These are phyloP conservation scores for Botrytis fabae DNA, from an alignment of 2,329 filamentous ascomycete species.

Conservation along the genomic window DNA sequence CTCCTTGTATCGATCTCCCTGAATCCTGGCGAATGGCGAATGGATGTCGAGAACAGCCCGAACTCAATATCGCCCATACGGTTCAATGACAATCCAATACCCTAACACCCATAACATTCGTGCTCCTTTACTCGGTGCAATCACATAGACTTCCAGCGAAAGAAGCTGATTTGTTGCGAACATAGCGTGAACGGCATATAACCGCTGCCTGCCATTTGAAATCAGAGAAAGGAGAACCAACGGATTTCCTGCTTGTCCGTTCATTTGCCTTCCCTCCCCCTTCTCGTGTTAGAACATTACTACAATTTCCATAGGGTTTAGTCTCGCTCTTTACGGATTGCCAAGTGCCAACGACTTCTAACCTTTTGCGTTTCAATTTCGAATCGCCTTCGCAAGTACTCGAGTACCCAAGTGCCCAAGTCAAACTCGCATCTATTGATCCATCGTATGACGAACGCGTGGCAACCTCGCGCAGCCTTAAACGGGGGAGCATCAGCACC, in stretches of 20 bases:
- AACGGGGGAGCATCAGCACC: slow-evolving; percentile 1
- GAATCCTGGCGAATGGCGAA: neutral
- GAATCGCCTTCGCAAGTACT: neutral
- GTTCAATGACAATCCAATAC: no score
- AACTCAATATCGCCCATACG: neutral
- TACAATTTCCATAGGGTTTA: slow-evolving; percentile 11
- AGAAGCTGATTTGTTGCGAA: neutral
- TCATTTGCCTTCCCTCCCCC: neutral
- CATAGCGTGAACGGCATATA: neutral
- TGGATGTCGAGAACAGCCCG: neutral
- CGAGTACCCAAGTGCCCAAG: neutral
- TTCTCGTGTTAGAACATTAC: neutral
- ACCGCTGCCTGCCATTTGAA: neutral
- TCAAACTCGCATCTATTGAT: neutral
- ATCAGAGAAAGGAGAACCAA: neutral
- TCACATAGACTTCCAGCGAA: neutral
- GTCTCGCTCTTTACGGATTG: neutral
- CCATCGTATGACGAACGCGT: slow-evolving; percentile 21
- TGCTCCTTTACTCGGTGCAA: neutral
- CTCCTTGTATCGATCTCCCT: neutral
- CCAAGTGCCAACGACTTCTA: neutral
- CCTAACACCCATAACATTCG: neutral
- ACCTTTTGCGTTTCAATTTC: neutral
- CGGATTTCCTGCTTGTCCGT: neutral
- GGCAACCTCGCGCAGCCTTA: slow-evolving; percentile 6